A percentile compares a stretch with the other conserved stretches of the same genome.
These are phyloP conservation scores for Termitomyces sp. DNA, from an alignment of 768 basidiomycete genomes.

Conservation along the genomic window DNA sequence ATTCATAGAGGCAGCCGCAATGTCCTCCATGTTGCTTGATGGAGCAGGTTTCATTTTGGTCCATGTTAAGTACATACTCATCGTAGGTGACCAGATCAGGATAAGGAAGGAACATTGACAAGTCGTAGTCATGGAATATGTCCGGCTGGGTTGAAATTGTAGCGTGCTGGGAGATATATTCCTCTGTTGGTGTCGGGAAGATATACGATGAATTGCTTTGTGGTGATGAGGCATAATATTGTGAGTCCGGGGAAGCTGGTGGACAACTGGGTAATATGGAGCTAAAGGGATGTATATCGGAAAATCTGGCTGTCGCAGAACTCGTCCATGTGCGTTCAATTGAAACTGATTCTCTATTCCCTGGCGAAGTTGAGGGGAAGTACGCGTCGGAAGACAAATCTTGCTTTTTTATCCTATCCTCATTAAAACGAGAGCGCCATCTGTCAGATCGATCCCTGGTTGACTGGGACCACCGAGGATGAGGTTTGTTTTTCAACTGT, in stretches of 20 bases:
- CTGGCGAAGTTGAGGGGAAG: constrained; percentile 24
- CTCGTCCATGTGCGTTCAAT: constrained; percentile 9
- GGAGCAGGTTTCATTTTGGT: constrained; percentile 19
- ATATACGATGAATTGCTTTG: constrained; percentile 32
- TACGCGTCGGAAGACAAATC: constrained; percentile 18
- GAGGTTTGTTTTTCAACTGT: constrained; percentile 69
- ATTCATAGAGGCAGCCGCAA: constrained; percentile 56
- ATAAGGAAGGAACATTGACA: constrained; percentile 35
- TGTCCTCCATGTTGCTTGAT: constrained; percentile 29
- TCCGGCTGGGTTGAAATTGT: constrained; percentile 20
- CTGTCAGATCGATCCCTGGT: constrained; percentile 28
- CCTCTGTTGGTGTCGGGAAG: constrained; percentile 42
- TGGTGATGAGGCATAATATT: constrained; percentile 23
- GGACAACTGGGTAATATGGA: constrained; percentile 15
- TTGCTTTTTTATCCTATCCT: constrained; percentile 13
- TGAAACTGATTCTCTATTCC: constrained; percentile 18
- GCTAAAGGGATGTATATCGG: constrained; percentile 15
- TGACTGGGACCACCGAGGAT: constrained; percentile 57
- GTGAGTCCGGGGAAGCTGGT: constrained; percentile 21
- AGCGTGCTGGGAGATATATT: constrained; percentile 27
- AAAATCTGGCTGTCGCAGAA: constrained; percentile 10
- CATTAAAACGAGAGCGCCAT: constrained; percentile 19
- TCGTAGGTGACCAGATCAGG: constrained; percentile 21
- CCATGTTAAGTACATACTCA: constrained; percentile 17
- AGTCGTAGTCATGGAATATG: constrained; percentile 31